phyloP scores from a whole-genome alignment of 202 grass and related monocot genomes.

The Zizania palustris region DNA sequence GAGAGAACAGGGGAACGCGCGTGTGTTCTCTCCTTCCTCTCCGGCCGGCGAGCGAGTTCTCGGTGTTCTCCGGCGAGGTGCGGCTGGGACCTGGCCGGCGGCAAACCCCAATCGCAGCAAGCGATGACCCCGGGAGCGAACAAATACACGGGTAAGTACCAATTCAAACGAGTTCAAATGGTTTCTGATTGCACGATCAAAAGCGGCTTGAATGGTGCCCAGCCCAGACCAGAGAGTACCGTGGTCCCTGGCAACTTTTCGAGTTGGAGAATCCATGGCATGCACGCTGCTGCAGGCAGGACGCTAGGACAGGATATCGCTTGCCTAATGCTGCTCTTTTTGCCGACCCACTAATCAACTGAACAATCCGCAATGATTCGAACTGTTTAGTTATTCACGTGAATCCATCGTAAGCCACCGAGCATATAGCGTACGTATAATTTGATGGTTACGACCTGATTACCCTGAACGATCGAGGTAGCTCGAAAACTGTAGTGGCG shows the following conservation, averaged over 20 bases:
- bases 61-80: neutral
- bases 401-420: neutral
- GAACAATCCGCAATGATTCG: neutral
- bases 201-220: slow-evolving; percentile 20
- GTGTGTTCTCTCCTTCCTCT: neutral
- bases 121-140: neutral
- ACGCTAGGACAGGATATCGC: neutral
- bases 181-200: neutral
- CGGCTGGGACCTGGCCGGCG: too few relatives aligned
- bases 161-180: slow-evolving; percentile 11
- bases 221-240: slow-evolving; percentile 1
- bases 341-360: neutral
- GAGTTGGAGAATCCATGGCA: neutral
- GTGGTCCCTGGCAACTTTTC: slow-evolving; percentile 1
- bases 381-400: neutral
- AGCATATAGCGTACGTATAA: neutral
- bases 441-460: too few relatives aligned
- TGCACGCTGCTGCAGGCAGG: too few relatives aligned
- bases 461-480: too few relatives aligned
- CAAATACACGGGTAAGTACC: neutral
- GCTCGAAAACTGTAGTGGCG: too few relatives aligned
- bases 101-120: neutral
- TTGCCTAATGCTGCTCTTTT: neutral
- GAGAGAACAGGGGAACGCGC: neutral
- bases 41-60: neutral